A percentile compares a stretch with the other conserved stretches of the same genome.
These are phyloP conservation scores for Tuber brumale DNA, from an alignment of 495 filamentous ascomycete species.

Conservation along the genomic window DNA sequence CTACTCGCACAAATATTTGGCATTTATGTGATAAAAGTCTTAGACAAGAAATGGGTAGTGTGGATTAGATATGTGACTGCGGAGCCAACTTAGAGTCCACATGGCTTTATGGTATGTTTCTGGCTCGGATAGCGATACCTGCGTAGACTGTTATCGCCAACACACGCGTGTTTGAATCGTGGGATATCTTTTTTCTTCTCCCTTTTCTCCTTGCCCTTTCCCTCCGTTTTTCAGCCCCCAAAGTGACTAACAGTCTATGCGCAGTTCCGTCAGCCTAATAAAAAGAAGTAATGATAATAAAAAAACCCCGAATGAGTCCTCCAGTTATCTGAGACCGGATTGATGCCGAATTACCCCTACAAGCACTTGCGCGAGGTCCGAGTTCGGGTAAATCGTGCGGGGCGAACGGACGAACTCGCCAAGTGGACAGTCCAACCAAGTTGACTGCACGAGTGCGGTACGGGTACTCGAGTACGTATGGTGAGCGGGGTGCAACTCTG, in stretches of 20 bases:
- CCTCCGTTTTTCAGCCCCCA: not conserved
- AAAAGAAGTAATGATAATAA: not conserved
- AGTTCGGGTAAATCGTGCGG: not conserved
- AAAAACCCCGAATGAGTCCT: not conserved
- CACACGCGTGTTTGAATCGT: not conserved
- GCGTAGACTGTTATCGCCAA: not conserved
- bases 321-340: not conserved
- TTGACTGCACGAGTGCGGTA: not conserved
- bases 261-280: not conserved
- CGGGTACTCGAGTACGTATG: not conserved
- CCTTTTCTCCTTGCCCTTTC: not conserved
- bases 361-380: not conserved
- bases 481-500: not conserved
- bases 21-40: not conserved
- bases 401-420: not conserved
- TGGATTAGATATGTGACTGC: not conserved
- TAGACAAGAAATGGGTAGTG: not conserved
- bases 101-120: not conserved
- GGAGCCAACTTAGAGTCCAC: not conserved
- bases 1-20: not conserved
- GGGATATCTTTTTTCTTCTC: not conserved
- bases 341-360: not conserved
- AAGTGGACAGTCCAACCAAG: not conserved
- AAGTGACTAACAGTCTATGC: not conserved
- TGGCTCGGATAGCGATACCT: not conserved